Base-by-base conservation (phyloP, 768 basidiomycete genomes). In the Galerina sulciceps region DNA sequence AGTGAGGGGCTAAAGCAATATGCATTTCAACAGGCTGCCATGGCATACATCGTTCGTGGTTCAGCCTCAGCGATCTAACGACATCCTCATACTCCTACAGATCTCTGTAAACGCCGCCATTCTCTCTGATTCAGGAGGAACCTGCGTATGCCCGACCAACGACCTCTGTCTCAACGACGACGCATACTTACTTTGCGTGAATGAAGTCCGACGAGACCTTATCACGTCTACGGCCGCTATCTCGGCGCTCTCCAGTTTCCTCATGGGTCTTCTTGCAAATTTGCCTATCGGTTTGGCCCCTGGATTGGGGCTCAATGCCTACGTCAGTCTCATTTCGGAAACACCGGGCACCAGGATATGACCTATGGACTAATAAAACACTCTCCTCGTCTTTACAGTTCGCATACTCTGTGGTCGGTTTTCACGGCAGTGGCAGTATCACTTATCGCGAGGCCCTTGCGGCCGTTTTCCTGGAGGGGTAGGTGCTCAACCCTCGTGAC, bases 211-310 rank as follows among this genome's bases (percentile, higher is more conserved):
- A 20, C 82, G 84, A 53, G 92, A 95, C 69, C 83, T 94, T 58
- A 93, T 94, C 67, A 93, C 89, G 6, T 82, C 89, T 11, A 94
- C 93, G 0, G 91, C 92, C 10, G 88, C 90, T 54, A 82, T 93
- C 58, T 80, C 90, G 3, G 85, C 89, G 0, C 81, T 95, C 6
- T 73, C 91, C 10, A 89, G 88, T 15, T 84, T 89, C 69, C 81
- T 93, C 58, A 93, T 95, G 91, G 93, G 93, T 45, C 74, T 88
- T 13, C 71, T 93, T 20, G 93, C 91, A 38, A 95, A 95, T 69
- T 77, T 95, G n/a, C 93, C 93, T 1, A 84, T 95, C n/a, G 91
- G 88, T 31, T 83, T 94, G 73, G 93, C 93, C 2, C 93, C 93
- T 18, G 93, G 93, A 58, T 80, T 95, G 59, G 93, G 93, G 53